Conservation (phyloP, 495 filamentous ascomycete genomes). For the Pseudotulostoma volvatum region DNA sequence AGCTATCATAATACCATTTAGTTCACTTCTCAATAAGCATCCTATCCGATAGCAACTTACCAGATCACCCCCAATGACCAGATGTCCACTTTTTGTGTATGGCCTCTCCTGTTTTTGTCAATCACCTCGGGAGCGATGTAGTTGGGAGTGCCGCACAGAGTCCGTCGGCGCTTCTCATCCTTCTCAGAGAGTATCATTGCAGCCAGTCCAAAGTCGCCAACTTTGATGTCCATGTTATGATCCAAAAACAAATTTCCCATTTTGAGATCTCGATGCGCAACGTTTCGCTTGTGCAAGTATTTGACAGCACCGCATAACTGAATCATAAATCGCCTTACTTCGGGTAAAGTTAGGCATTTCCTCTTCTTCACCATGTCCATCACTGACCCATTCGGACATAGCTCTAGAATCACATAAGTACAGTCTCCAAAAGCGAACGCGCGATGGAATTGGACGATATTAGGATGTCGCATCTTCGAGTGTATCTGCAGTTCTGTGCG, state of each 20-base stretch:
- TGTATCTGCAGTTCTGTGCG: slow-evolving; percentile 96
- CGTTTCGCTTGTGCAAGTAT: slow-evolving; percentile 85
- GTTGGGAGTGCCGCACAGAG: slow-evolving; percentile 91
- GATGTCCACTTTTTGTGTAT: slow-evolving; percentile 86
- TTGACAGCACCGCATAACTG: slow-evolving; percentile 94
- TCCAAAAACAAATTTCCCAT: slow-evolving; percentile 97
- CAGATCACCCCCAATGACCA: slow-evolving; percentile 96
- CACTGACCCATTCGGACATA: slow-evolving; percentile 91
- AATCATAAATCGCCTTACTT: slow-evolving; percentile 79
- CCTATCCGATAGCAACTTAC: slow-evolving; percentile 29
- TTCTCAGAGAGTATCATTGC: slow-evolving; percentile 74
- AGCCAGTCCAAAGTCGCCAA: slow-evolving; percentile 95
- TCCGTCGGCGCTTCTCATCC: slow-evolving; percentile 71
- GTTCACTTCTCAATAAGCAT: not conserved
- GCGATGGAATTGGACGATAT: slow-evolving; percentile 87
- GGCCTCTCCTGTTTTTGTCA: slow-evolving; percentile 56
- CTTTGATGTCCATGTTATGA: slow-evolving; percentile 89
- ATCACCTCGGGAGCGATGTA: slow-evolving; percentile 97
- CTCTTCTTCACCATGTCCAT: slow-evolving; percentile 94
- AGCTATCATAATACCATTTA: slow-evolving; percentile 27
- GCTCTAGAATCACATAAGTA: slow-evolving; percentile 86
- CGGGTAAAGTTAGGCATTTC: slow-evolving; percentile 72
- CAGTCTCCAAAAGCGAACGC: slow-evolving; percentile 79
- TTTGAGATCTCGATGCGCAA: slow-evolving; percentile 94
- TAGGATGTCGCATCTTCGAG: slow-evolving; percentile 86